These are phyloP conservation scores for Kurtzmaniella cleridarum DNA, from an alignment of 805 yeast genomes.

Conservation along the genomic window DNA sequence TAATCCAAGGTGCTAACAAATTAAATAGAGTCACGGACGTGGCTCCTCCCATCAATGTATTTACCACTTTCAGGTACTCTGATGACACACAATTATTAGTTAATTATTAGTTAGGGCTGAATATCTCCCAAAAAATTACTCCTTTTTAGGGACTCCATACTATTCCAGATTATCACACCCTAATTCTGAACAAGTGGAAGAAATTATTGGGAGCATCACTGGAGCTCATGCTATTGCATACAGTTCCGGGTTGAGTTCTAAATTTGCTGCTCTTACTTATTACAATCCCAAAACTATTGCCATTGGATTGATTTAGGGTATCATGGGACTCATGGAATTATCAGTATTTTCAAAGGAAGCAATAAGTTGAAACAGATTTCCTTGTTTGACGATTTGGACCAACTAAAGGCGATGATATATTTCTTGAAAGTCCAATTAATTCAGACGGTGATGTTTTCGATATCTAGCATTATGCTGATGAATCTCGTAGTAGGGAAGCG, in stretches of 20 bases:
- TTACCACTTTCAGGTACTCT: slow-evolving; percentile 73
- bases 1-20: slow-evolving; percentile 71
- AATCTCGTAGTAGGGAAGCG: slow-evolving; percentile 78
- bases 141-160: slow-evolving; percentile 7
- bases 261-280: slow-evolving; percentile 65
- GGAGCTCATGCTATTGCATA: slow-evolving; percentile 66
- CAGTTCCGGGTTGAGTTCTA: slow-evolving; percentile 77
- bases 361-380: slow-evolving; percentile 48
- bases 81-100: slow-evolving; percentile 51
- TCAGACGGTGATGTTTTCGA: slow-evolving; percentile 71
- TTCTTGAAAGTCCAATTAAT: slow-evolving; percentile 83
- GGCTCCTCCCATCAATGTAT: slow-evolving; percentile 74
- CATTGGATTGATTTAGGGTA: slow-evolving; percentile 79
- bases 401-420: slow-evolving; percentile 70
- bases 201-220: slow-evolving; percentile 52
- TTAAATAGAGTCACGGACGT: slow-evolving; percentile 56
- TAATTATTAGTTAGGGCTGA: slow-evolving; percentile 41
- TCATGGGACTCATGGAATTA: slow-evolving; percentile 77
- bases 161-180: slow-evolving; percentile 80
- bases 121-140: slow-evolving; percentile 12
- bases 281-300: slow-evolving; percentile 70
- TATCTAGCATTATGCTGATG: slow-evolving; percentile 54
- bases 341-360: slow-evolving; percentile 56
- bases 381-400: slow-evolving; percentile 37
- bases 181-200: slow-evolving; percentile 62